Percentiles rank a stretch among this genome's conserved stretches.
Evolutionary conservation across 768 basidiomycete genomes (phyloP).

Genomic region (Fibroporia radiculosa): DNA sequence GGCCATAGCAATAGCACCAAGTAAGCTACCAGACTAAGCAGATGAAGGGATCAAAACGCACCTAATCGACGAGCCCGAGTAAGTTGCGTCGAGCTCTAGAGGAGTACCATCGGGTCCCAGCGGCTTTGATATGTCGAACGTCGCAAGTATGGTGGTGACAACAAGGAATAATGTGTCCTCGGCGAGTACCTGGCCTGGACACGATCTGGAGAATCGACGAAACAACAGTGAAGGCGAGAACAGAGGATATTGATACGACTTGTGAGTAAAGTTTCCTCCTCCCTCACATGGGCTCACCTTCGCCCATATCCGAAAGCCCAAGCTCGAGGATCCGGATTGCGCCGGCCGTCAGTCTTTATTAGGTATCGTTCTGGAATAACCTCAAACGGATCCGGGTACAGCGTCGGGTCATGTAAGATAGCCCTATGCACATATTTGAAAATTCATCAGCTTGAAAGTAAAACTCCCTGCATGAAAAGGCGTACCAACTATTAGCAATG

Average conservation of each 20-base stretch:
- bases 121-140: not conserved
- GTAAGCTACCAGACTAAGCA: too few species aligned
- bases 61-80: not conserved
- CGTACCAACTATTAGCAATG: conserved; percentile 46
- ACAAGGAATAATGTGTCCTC: conserved; percentile 1
- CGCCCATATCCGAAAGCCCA: conserved; percentile 3
- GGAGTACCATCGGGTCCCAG: not conserved
- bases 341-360: not conserved
- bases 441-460: not conserved
- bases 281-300: too few species aligned
- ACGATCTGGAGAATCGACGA: too few species aligned
- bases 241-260: too few species aligned
- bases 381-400: conserved; percentile 31
- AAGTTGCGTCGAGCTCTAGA: not conserved
- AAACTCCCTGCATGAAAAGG: not conserved
- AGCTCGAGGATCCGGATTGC: conserved; percentile 1
- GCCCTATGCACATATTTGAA: conserved; percentile 19
- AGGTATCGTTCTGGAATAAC: conserved; percentile 38
- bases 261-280: too few species aligned
- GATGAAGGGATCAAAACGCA: too few species aligned
- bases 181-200: conserved; percentile 4
- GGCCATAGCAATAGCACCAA: too few species aligned
- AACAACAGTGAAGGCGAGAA: too few species aligned
- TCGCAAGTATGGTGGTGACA: not conserved
- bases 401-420: conserved; percentile 29